Percentiles rank a stretch among this genome's conserved stretches.
phyloP scores from a whole-genome alignment of 208 protist genomes.

The Leishmania tarentolae region DNA sequence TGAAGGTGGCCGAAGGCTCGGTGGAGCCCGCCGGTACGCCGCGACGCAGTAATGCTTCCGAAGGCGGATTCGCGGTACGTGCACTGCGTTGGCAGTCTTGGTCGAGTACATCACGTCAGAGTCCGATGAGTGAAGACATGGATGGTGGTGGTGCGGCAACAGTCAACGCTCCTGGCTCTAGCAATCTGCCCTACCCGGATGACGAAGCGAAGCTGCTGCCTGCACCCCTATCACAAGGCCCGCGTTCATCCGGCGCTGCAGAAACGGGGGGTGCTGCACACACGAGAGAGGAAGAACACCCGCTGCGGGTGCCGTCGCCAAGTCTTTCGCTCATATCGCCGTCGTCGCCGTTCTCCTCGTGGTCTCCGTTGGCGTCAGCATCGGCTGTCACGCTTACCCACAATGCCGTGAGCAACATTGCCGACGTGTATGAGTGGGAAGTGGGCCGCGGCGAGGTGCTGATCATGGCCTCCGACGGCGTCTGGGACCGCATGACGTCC shows the following conservation, averaged over 20 bases:
- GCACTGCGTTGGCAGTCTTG: slow-evolving; percentile 16
- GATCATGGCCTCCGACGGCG: slow-evolving; percentile 71
- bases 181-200: neutral
- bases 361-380: neutral
- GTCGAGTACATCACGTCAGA: slow-evolving; percentile 8
- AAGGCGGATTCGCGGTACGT: neutral
- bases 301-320: neutral
- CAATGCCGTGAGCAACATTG: slow-evolving; percentile 77
- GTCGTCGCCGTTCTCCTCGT: neutral
- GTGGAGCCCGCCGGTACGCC: neutral
- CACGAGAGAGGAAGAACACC: neutral
- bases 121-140: neutral
- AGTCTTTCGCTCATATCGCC: neutral
- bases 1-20: neutral
- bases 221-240: neutral
- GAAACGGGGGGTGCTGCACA: neutral
- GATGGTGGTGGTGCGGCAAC: neutral
- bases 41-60: neutral
- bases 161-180: too few species aligned
- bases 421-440: slow-evolving; percentile 68
- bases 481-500: slow-evolving; percentile 79
- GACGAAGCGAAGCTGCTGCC: neutral
- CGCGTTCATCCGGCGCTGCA: neutral
- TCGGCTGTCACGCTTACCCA: slow-evolving; percentile 2
- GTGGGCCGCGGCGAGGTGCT: slow-evolving; percentile 73